These are phyloP conservation scores for Pichia inconspicua DNA, from an alignment of 1,139 yeast species.

Conservation along the genomic window DNA sequence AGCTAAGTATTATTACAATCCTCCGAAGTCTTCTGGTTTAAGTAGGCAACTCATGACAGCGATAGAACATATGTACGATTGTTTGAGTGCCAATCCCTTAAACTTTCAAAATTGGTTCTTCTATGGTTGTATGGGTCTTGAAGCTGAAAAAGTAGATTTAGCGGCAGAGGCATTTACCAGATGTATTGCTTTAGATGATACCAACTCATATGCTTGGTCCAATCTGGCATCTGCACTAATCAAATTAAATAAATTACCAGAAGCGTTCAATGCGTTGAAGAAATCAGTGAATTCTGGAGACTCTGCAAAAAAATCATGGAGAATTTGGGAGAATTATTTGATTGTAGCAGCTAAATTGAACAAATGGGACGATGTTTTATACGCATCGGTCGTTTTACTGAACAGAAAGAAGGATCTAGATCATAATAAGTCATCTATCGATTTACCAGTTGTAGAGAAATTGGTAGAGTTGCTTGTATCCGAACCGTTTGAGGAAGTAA, in stretches of 20 bases:
- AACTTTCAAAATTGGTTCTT: slow-evolving; percentile 82
- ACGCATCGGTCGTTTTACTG: slow-evolving; percentile 61
- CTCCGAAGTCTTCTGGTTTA: slow-evolving; percentile 50
- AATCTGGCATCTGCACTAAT: slow-evolving; percentile 79
- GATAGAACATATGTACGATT: slow-evolving; percentile 63
- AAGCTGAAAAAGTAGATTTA: slow-evolving; percentile 58
- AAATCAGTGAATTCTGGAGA: slow-evolving; percentile 66
- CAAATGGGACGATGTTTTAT: slow-evolving; percentile 82
- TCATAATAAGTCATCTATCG: slow-evolving; percentile 58
- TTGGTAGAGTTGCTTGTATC: slow-evolving; percentile 60
- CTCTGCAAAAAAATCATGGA: slow-evolving; percentile 68
- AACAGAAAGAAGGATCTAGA: slow-evolving; percentile 42
- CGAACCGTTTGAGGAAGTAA: slow-evolving; percentile 37
- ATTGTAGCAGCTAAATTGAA: slow-evolving; percentile 71
- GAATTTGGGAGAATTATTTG: slow-evolving; percentile 82
- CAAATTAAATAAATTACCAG: slow-evolving; percentile 54
- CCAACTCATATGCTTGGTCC: slow-evolving; percentile 87
- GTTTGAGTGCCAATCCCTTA: slow-evolving; percentile 69
- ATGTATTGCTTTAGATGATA: slow-evolving; percentile 80
- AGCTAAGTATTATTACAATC: slow-evolving; percentile 62
- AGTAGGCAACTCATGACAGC: slow-evolving; percentile 48
- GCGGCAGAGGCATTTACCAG: slow-evolving; percentile 93
- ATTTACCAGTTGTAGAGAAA: slow-evolving; percentile 68
- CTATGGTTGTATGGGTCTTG: slow-evolving; percentile 87
- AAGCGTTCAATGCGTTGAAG: slow-evolving; percentile 77